A percentile compares a stretch with the other conserved stretches of the same genome.
These are phyloP conservation scores for Lentinus brumalis DNA, from an alignment of 768 basidiomycete genomes.

Conservation along the genomic window DNA sequence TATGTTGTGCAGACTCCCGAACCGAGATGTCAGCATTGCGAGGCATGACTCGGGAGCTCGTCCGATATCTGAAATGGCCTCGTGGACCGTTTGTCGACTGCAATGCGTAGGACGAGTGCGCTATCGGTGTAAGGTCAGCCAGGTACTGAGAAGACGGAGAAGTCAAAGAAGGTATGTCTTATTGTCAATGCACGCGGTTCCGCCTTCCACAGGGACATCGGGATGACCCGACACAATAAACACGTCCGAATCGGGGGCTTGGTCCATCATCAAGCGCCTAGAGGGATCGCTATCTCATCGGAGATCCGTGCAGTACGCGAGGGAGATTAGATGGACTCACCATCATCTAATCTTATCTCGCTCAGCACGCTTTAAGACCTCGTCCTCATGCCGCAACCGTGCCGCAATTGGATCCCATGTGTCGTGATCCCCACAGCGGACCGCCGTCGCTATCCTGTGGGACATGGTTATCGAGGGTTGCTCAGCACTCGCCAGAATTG, in stretches of 20 bases:
- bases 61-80: neutral
- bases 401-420: constrained; percentile 8
- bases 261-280: too few relatives aligned
- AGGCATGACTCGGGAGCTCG: neutral
- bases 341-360: neutral
- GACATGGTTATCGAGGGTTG: neutral
- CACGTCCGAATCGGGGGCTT: neutral
- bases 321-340: neutral
- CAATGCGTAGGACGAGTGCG: constrained; percentile 2
- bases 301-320: neutral
- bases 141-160: constrained; percentile 3
- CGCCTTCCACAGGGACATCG: constrained; percentile 1
- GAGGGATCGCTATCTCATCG: neutral
- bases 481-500: constrained; percentile 19
- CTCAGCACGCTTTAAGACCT: constrained; percentile 16
- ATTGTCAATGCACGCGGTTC: constrained; percentile 10
- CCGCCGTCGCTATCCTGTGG: constrained; percentile 12
- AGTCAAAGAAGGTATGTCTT: constrained; percentile 4
- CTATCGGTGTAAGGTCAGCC: constrained; percentile 4
- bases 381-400: constrained; percentile 1
- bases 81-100: neutral
- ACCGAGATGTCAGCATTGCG: neutral
- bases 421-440: constrained; percentile 16
- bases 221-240: constrained; percentile 12
- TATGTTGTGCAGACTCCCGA: neutral